A percentile compares a stretch with the other conserved stretches of the same genome.
phyloP scores from a whole-genome alignment of 2,329 filamentous ascomycete species.

The Didymella pinodella region DNA sequence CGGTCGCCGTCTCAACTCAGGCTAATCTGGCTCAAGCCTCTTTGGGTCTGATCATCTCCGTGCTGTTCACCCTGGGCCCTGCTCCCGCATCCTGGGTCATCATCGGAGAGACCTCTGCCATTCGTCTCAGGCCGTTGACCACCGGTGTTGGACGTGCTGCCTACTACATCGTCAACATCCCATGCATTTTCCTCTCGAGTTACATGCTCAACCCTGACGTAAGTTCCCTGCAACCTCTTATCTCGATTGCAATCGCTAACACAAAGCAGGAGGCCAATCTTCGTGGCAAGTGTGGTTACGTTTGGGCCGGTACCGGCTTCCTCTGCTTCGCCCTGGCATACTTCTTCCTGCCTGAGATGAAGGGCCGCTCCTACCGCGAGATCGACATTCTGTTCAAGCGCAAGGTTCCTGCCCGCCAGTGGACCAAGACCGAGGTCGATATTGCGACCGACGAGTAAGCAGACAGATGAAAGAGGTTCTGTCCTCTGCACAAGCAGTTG shows the following conservation, averaged over 20 bases:
- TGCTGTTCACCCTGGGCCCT: slow-evolving; percentile 69
- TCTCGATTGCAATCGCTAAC: slow-evolving; percentile 65
- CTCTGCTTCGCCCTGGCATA: slow-evolving; percentile 62
- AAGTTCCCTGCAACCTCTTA: slow-evolving; percentile 31
- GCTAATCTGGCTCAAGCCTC: slow-evolving; percentile 65
- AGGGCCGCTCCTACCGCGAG: slow-evolving; percentile 59
- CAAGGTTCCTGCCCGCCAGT: slow-evolving; percentile 62
- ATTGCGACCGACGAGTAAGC: slow-evolving; percentile 68
- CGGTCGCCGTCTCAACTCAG: slow-evolving; percentile 53
- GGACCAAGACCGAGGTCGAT: slow-evolving; percentile 64
- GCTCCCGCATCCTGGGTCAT: slow-evolving; percentile 72
- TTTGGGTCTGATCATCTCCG: slow-evolving; percentile 70
- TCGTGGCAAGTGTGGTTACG: slow-evolving; percentile 46
- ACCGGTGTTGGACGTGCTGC: slow-evolving; percentile 69
- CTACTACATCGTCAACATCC: slow-evolving; percentile 72
- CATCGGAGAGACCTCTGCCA: slow-evolving; percentile 71
- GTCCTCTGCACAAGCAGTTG: background rate
- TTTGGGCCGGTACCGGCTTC: slow-evolving; percentile 57
- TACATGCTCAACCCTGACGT: slow-evolving; percentile 66
- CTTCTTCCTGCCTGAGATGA: slow-evolving; percentile 63
- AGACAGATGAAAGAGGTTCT: background rate
- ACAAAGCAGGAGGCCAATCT: slow-evolving; percentile 65
- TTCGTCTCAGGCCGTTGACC: slow-evolving; percentile 70
- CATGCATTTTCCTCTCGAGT: slow-evolving; percentile 68
- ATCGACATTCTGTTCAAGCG: slow-evolving; percentile 59